Evolutionary conservation across 2,329 filamentous ascomycete genomes (phyloP), one percentile per base, ranked within the genome.

Genomic region (Bipolaris bicolor): DNA sequence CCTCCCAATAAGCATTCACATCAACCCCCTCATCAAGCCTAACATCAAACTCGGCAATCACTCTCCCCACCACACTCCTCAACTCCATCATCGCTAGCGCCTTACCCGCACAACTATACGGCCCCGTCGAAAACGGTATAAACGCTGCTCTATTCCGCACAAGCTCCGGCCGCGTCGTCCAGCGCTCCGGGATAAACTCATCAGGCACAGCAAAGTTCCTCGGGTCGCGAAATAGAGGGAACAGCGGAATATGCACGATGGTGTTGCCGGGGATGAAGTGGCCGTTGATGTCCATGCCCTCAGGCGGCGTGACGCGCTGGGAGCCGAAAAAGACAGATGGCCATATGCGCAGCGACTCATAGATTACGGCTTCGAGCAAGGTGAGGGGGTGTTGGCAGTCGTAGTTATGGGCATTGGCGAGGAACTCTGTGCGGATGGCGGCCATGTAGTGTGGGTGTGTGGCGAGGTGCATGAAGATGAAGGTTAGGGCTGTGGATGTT

Each of bases 41-140:
- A 15, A 73, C 22, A 54, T 89, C 86, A 58, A 87, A 89, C 62
- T 85, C 64, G 60, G 79, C 88, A 49, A 90, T 68, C 26, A 85
- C 78, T 15, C 86, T 78, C 11, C 85, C 85, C 49, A 89, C 65
- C 3, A 86, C 82, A 20, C 83, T 83, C 59, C 79, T 83, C 82
- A 89, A 83, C 77, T 90, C 87, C 54, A 84, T 80, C 62, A 88
- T 86, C 1, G 86, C 86, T 41, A 89, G 75, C 0, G 44, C 81
- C 78, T 90, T 90, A 0, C 88, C 88, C 43, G 90, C 88, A 69
- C 89, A 91, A 5, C 85, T 87, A 22, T 88, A 79, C 0, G 87
- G 83, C 0, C 89, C 89, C 46, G 89, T 78, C 24, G 83, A 86
- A 64, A 91, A 91, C 1, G 90, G 88, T 55, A 86, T 90, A 73